A percentile compares a stretch with the other conserved stretches of the same genome.
Conservation (phyloP, 306 rosid species). For the Cicer bijugum region DNA sequence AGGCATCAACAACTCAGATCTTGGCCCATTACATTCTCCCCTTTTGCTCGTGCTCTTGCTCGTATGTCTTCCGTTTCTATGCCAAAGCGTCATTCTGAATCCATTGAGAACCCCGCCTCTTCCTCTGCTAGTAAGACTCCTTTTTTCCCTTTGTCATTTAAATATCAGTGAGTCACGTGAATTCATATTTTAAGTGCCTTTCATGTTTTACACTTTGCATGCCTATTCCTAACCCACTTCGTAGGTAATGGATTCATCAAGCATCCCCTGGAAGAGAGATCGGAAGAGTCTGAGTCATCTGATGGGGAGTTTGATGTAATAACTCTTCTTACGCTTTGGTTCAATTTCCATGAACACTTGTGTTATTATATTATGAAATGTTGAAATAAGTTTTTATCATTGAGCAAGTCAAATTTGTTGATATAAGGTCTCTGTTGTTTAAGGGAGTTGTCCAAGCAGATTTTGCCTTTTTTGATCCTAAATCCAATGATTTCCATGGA, state of each 20-base stretch:
- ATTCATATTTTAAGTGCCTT: neutral
- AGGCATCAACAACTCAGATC: constrained; percentile 44
- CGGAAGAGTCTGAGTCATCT: constrained; percentile 54
- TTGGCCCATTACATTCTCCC: constrained; percentile 67
- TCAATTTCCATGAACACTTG: neutral
- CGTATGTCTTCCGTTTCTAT: constrained; percentile 38
- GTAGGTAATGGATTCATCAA: constrained; percentile 51
- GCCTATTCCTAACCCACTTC: constrained; percentile 6
- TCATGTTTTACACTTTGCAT: constrained; percentile 31
- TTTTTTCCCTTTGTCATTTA: neutral
- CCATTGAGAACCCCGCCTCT: constrained; percentile 38
- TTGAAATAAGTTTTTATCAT: neutral
- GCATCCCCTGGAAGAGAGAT: constrained; percentile 41
- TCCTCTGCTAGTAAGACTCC: constrained; percentile 38
- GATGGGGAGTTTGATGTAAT: constrained; percentile 73
- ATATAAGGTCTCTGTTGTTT: constrained; percentile 39
- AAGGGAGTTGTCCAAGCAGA: constrained; percentile 81
- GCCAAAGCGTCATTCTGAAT: constrained; percentile 40
- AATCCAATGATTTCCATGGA: constrained; percentile 81
- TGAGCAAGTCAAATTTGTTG: constrained; percentile 8
- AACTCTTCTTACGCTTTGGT: neutral
- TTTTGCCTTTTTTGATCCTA: constrained; percentile 85
- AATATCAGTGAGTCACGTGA: neutral
- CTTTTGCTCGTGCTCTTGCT: constrained; percentile 65
- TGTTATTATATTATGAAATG: neutral